Conservation (phyloP, 2,329 filamentous ascomycete species). For the Penicillium sp. region DNA sequence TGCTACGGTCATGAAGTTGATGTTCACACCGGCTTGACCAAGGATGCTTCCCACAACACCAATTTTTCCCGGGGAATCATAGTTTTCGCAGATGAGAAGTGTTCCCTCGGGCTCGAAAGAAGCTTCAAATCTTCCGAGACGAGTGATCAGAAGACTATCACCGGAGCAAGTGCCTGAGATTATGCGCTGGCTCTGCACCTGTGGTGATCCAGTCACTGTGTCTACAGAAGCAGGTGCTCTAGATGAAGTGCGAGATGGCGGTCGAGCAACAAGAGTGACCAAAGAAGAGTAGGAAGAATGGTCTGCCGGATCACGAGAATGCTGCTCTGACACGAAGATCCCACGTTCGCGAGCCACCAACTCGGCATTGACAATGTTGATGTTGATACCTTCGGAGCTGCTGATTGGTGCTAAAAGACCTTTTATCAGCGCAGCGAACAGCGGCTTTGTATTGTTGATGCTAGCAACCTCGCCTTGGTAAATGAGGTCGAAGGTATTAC, state of each 20-base stretch:
- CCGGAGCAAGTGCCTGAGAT: constrained; percentile 46
- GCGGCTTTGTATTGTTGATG: constrained; percentile 71
- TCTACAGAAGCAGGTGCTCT: constrained; percentile 34
- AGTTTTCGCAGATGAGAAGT: constrained; percentile 76
- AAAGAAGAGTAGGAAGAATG: constrained; percentile 64
- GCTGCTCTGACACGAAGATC: constrained; percentile 73
- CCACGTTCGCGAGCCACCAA: constrained; percentile 74
- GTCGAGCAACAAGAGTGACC: constrained; percentile 64
- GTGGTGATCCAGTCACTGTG: neutral
- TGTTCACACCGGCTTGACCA: constrained; percentile 70
- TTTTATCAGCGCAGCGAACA: constrained; percentile 76
- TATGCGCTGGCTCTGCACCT: constrained; percentile 47
- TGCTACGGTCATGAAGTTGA: constrained; percentile 75
- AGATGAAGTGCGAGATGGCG: constrained; percentile 33
- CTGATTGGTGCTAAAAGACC: constrained; percentile 70
- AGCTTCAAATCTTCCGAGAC: constrained; percentile 70
- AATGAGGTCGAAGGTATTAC: constrained; percentile 70
- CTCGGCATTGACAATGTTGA: constrained; percentile 80
- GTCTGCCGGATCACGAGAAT: constrained; percentile 59
- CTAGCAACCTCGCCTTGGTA: constrained; percentile 73
- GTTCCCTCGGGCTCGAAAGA: constrained; percentile 72
- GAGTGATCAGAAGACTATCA: constrained; percentile 60
- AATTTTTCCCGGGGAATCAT: constrained; percentile 79
- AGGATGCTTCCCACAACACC: constrained; percentile 71
- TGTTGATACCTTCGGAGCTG: constrained; percentile 62